Evolutionary conservation across 495 filamentous ascomycete species (phyloP).

Genomic region (Penicillium soppii): DNA sequence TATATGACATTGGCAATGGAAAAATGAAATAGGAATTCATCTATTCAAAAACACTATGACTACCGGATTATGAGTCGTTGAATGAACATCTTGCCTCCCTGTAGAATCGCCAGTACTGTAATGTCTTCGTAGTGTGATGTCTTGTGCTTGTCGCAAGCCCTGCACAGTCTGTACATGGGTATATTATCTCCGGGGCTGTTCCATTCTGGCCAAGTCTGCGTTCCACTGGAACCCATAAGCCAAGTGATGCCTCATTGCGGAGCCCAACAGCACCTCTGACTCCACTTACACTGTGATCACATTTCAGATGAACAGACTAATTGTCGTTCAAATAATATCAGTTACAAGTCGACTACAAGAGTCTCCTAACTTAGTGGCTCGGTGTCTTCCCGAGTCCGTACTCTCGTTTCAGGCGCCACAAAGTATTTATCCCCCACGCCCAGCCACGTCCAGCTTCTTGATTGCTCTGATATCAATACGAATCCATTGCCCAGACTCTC

Average conservation of each 20-base stretch:
- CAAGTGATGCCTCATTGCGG: neutral
- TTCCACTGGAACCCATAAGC: neutral
- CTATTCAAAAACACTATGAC: slow-evolving; percentile 46
- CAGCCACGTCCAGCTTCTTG: too few relatives aligned
- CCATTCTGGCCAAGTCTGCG: neutral
- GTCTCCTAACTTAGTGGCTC: too few relatives aligned
- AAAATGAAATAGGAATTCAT: slow-evolving; percentile 52
- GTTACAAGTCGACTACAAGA: too few relatives aligned
- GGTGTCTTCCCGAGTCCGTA: neutral
- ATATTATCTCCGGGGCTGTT: neutral
- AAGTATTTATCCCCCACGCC: neutral
- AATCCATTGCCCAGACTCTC: too few relatives aligned
- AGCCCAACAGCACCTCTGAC: neutral
- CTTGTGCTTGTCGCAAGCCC: too few relatives aligned
- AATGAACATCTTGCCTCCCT: neutral
- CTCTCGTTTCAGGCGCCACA: neutral
- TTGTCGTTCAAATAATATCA: too few relatives aligned
- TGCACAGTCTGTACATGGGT: too few relatives aligned
- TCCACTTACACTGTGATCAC: too few relatives aligned
- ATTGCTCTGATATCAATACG: too few relatives aligned
- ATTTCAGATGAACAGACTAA: too few relatives aligned
- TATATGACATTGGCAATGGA: slow-evolving; percentile 50
- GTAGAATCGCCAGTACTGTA: slow-evolving; percentile 3
- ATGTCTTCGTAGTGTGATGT: neutral
- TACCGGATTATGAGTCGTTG: slow-evolving; percentile 37